Evolutionary conservation across 108 stramenopile genomes (phyloP).

Genomic region (Fragilaria crotonensis): DNA sequence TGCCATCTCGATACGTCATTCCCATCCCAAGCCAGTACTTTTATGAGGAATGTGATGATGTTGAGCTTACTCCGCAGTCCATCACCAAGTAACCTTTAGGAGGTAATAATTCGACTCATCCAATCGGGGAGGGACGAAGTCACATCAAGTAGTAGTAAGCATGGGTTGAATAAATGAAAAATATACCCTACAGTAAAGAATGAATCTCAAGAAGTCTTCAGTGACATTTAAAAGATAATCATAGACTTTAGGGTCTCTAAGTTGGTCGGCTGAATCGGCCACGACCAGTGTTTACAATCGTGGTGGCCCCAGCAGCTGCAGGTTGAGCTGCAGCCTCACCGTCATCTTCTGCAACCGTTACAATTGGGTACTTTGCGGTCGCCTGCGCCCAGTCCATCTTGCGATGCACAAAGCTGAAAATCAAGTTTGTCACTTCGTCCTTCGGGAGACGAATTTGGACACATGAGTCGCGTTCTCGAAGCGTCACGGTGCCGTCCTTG

Average conservation of each 20-base stretch:
- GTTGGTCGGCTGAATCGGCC: conserved; percentile 44
- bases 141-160: background rate
- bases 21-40: conserved; percentile 75
- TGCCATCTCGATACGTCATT: conserved; percentile 91
- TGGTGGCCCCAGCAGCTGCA: conserved; percentile 11
- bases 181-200: too few species aligned
- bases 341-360: conserved; percentile 65
- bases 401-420: conserved; percentile 74
- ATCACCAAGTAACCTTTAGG: too few species aligned
- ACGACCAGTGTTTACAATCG: conserved; percentile 37
- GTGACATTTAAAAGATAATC: too few species aligned
- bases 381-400: conserved; percentile 70
- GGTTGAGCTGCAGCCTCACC: conserved; percentile 18
- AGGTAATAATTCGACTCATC: too few species aligned
- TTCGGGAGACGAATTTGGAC: conserved; percentile 87
- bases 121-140: background rate
- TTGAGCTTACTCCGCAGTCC: conserved; percentile 56
- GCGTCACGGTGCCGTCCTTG: conserved; percentile 85
- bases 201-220: too few species aligned
- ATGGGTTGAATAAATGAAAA: background rate
- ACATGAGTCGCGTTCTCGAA: conserved; percentile 97
- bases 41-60: conserved; percentile 83
- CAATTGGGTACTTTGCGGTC: conserved; percentile 64
- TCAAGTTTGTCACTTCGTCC: conserved; percentile 53
- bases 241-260: conserved; percentile 5